A percentile compares a stretch with the other conserved stretches of the same genome.
Evolutionary conservation across 2,329 filamentous ascomycete genomes (phyloP).

Genomic region (Blastomyces gilchristii): DNA sequence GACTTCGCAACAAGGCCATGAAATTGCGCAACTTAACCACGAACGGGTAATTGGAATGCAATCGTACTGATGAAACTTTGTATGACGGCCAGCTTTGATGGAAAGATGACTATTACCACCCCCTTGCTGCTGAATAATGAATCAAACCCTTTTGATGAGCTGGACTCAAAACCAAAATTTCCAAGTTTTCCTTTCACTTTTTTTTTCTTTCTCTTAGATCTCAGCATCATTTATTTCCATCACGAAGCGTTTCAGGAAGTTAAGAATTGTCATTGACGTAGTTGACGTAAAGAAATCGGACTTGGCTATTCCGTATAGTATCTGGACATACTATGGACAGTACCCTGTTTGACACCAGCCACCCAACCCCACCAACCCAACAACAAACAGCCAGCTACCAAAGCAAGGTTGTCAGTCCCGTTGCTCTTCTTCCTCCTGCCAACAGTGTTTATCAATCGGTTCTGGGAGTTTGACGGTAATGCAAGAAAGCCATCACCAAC

Average conservation of each 20-base stretch:
- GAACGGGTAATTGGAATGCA: neutral
- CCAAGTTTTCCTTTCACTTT: slow-evolving; percentile 1
- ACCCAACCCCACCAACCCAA: slow-evolving; percentile 1
- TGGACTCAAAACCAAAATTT: neutral
- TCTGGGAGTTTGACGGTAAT: neutral
- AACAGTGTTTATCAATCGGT: neutral
- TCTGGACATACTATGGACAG: neutral
- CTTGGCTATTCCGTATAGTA: neutral
- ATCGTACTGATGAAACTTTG: neutral
- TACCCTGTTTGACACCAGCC: neutral
- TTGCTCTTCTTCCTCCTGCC: neutral
- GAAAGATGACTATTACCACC: neutral
- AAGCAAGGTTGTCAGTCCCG: neutral
- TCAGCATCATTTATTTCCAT: slow-evolving; percentile 1
- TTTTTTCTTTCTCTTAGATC: neutral
- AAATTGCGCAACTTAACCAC: neutral
- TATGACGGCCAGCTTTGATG: neutral
- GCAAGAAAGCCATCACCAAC: neutral
- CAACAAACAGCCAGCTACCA: neutral
- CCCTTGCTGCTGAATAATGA: neutral
- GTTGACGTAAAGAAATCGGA: neutral
- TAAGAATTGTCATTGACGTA: neutral
- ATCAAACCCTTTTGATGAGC: neutral
- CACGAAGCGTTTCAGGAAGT: neutral
- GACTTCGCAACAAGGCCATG: neutral